Percentiles rank a stretch among this genome's conserved stretches.
These are phyloP conservation scores for Leccinellum albellum DNA, from an alignment of 768 basidiomycete species.

Conservation along the genomic window DNA sequence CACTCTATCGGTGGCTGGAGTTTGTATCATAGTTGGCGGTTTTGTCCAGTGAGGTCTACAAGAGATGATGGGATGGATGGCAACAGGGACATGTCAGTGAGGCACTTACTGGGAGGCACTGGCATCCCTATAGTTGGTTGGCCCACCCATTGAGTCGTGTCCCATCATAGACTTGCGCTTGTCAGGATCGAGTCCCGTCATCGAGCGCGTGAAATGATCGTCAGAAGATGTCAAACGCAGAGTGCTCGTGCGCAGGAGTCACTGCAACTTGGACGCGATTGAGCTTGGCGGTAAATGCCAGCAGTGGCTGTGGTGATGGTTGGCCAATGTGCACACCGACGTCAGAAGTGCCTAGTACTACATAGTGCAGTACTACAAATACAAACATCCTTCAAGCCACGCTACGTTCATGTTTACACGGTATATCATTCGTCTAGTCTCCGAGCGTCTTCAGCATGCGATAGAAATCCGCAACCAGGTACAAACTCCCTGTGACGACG, in stretches of 20 bases:
- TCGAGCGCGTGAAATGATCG: conserved; percentile 7
- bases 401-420: not conserved
- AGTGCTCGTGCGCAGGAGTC: not conserved
- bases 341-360: not conserved
- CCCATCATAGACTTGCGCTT: conserved; percentile 9
- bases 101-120: conserved; percentile 16
- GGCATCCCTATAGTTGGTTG: conserved; percentile 30
- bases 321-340: not conserved
- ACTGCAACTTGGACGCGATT: not conserved
- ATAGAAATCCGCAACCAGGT: conserved; percentile 93
- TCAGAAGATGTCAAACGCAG: conserved; percentile 3
- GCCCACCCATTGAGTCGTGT: conserved; percentile 8
- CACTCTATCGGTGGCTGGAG: conserved; percentile 14
- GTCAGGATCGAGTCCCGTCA: conserved; percentile 8
- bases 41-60: conserved; percentile 17
- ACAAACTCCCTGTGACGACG: conserved; percentile 86
- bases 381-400: not conserved
- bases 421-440: not conserved
- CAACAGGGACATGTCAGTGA: not conserved
- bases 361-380: not conserved
- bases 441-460: conserved; percentile 36
- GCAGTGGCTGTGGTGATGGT: not conserved
- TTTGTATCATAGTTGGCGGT: conserved; percentile 18
- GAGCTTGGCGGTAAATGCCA: not conserved
- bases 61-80: conserved; percentile 4